Conservation (phyloP, 306 rosid species). For the Trifolium fragiferum region DNA sequence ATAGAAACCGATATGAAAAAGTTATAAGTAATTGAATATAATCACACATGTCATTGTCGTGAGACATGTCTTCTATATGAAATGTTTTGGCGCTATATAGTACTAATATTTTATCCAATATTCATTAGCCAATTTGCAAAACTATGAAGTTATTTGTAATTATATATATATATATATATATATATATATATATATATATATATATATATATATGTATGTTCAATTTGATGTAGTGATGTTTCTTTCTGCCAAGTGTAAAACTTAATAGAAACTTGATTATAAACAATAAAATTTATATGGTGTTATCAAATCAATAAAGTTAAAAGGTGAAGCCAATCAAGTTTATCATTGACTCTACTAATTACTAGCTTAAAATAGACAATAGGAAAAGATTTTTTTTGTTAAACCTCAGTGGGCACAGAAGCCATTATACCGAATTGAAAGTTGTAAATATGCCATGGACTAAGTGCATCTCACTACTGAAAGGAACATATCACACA, state of each 20-base stretch:
- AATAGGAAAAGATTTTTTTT: background rate
- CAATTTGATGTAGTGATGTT: conserved; percentile 14
- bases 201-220: conserved; percentile 6
- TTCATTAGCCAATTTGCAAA: background rate
- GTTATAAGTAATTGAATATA: background rate
- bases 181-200: too few species aligned
- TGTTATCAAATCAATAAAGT: conserved; percentile 28
- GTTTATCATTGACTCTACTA: conserved; percentile 39
- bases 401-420: conserved; percentile 17
- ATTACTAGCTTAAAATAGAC: conserved; percentile 27
- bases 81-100: background rate
- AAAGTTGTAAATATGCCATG: conserved; percentile 38
- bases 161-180: too few species aligned
- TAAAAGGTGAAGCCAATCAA: conserved; percentile 36
- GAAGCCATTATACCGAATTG: conserved; percentile 27
- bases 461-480: conserved; percentile 44
- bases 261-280: conserved; percentile 13
- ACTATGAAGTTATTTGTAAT: background rate
- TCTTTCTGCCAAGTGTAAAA: conserved; percentile 1
- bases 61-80: background rate
- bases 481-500: conserved; percentile 47
- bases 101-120: conserved; percentile 15
- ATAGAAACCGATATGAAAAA: background rate
- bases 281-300: background rate
- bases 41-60: background rate